Evolutionary conservation across 75 land plant genomes (phyloP).

Genomic region (Pinus taeda): DNA sequence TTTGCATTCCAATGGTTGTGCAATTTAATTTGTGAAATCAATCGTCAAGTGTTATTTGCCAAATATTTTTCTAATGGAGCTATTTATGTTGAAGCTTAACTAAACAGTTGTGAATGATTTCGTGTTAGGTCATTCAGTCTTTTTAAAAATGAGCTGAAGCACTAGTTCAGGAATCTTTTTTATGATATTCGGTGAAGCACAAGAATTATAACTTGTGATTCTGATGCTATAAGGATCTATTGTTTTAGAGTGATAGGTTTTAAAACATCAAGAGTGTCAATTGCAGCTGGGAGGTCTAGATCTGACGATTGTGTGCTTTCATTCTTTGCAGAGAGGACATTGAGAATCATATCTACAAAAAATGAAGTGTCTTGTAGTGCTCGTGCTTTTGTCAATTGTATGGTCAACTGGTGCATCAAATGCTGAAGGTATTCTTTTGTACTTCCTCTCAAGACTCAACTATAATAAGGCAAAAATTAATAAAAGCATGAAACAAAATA

Average conservation of each 20-base stretch:
- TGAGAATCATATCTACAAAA: neutral
- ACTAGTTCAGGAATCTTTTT: neutral
- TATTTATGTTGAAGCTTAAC: too few species aligned
- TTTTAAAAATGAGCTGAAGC: constrained; percentile 8
- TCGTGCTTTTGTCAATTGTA: neutral
- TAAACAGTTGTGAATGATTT: neutral
- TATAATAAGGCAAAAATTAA: neutral
- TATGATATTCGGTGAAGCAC: neutral
- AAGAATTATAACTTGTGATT: neutral
- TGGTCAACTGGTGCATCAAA: constrained; percentile 6
- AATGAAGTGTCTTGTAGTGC: constrained; percentile 1
- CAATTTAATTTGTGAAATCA: too few species aligned
- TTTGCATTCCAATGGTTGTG: too few species aligned
- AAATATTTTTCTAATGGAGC: too few species aligned
- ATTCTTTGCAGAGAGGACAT: constrained; percentile 2
- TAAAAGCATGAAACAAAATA: neutral
- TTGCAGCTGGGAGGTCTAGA: neutral
- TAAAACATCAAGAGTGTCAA: neutral
- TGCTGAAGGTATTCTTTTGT: constrained; percentile 4
- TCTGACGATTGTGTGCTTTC: constrained; percentile 1
- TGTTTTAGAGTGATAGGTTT: neutral
- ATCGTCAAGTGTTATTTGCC: too few species aligned
- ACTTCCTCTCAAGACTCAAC: neutral
- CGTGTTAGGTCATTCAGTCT: constrained; percentile 1
- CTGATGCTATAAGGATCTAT: neutral